A percentile compares a stretch with the other conserved stretches of the same genome.
Conservation (phyloP, 805 yeast genomes). For the Blastobotrys attinorum region DNA sequence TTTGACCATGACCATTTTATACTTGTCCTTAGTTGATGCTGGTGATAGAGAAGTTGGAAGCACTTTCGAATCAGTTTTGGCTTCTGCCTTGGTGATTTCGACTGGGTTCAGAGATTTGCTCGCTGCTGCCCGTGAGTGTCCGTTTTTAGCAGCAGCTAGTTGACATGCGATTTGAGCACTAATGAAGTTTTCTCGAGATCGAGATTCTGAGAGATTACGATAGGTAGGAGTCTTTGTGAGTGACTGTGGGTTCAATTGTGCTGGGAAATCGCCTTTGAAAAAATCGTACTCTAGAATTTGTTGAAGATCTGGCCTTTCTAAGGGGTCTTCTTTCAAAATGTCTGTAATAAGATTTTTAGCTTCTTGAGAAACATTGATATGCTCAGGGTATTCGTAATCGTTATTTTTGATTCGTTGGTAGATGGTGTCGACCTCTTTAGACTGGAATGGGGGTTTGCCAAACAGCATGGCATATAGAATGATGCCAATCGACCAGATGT, state of each 20-base stretch:
- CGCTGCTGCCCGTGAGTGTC: background rate
- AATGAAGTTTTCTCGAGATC: conserved; percentile 12
- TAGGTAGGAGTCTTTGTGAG: conserved; percentile 57
- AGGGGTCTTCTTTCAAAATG: conserved; percentile 70
- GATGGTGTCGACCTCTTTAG: conserved; percentile 85
- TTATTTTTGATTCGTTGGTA: conserved; percentile 84
- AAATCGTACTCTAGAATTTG: conserved; percentile 77
- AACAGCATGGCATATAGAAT: conserved; percentile 88
- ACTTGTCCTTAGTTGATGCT: conserved; percentile 80
- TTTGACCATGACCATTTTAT: conserved; percentile 38
- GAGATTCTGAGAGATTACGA: conserved; percentile 44
- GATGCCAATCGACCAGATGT: conserved; percentile 96
- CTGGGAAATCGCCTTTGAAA: conserved; percentile 80
- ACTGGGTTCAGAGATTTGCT: conserved; percentile 6
- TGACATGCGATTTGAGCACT: conserved; percentile 7
- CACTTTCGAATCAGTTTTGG: conserved; percentile 42
- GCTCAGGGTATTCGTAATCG: conserved; percentile 72
- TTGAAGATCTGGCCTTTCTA: conserved; percentile 70
- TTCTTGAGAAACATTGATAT: conserved; percentile 56
- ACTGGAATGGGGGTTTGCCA: conserved; percentile 98
- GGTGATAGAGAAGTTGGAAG: conserved; percentile 90
- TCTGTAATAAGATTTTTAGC: conserved; percentile 62
- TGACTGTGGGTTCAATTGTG: conserved; percentile 51
- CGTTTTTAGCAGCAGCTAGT: background rate
- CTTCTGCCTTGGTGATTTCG: conserved; percentile 22